Evolutionary conservation across 2,329 filamentous ascomycete species (phyloP).

Genomic region (Colletotrichum filicis): DNA sequence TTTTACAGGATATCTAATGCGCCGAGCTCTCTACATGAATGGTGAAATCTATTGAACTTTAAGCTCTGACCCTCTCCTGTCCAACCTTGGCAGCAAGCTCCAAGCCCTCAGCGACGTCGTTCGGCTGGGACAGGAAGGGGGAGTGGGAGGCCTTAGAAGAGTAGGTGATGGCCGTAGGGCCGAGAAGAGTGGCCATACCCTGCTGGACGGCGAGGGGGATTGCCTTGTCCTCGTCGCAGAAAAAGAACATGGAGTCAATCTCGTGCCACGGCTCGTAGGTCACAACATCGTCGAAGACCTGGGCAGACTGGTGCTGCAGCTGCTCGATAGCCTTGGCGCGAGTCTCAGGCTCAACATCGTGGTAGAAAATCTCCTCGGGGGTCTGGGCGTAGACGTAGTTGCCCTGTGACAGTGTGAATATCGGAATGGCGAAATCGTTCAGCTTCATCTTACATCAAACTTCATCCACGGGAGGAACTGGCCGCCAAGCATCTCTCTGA

Average conservation of each 20-base stretch:
- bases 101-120: slow-evolving; percentile 8
- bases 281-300: slow-evolving; percentile 38
- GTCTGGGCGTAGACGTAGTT: slow-evolving; percentile 11
- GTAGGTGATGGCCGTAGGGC: slow-evolving; percentile 17
- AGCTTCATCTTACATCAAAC: slow-evolving; percentile 33
- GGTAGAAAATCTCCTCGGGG: slow-evolving; percentile 39
- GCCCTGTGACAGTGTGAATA: slow-evolving; percentile 29
- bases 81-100: slow-evolving; percentile 12
- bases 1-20: background rate
- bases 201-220: slow-evolving; percentile 36
- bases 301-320: slow-evolving; percentile 17
- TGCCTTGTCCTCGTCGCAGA: slow-evolving; percentile 40
- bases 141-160: slow-evolving; percentile 25
- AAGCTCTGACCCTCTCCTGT: slow-evolving; percentile 21
- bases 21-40: background rate
- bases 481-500: slow-evolving; percentile 39
- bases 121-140: slow-evolving; percentile 16
- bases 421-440: background rate
- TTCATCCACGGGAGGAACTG: slow-evolving; percentile 42
- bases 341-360: slow-evolving; percentile 36
- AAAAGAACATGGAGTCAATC: slow-evolving; percentile 40
- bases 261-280: slow-evolving; percentile 42
- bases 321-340: slow-evolving; percentile 32
- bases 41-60: background rate
- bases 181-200: slow-evolving; percentile 37